Evolutionary conservation across 805 yeast species (phyloP).

Genomic region (Candida yuanshanica): DNA sequence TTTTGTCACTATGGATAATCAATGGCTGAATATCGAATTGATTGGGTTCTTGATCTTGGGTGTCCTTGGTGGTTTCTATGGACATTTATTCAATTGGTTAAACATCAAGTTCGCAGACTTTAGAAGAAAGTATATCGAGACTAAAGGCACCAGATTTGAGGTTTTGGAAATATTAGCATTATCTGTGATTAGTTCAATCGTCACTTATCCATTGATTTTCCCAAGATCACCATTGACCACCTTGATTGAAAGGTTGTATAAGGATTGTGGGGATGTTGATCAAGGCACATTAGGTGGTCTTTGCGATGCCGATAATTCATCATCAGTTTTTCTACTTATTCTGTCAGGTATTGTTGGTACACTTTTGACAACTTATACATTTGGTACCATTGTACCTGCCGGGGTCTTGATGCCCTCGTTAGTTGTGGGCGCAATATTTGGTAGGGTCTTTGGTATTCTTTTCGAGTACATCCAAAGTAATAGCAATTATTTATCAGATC

Average conservation of each 20-base stretch:
- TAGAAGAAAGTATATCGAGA: constrained; percentile 21
- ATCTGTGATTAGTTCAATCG: constrained; percentile 44
- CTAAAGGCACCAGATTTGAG: constrained; percentile 26
- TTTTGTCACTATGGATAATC: constrained; percentile 63
- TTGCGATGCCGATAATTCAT: constrained; percentile 14
- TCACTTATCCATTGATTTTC: constrained; percentile 51
- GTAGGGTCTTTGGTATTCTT: constrained; percentile 49
- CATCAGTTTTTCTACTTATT: constrained; percentile 9
- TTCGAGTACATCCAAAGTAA: constrained; percentile 41
- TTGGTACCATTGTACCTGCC: constrained; percentile 64
- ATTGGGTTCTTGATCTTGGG: constrained; percentile 73
- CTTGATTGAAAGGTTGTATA: constrained; percentile 54
- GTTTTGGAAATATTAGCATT: constrained; percentile 44
- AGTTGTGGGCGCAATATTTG: constrained; percentile 55
- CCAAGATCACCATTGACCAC: constrained; percentile 51
- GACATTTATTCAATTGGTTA: constrained; percentile 44
- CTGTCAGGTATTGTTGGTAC: constrained; percentile 41
- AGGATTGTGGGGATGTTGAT: constrained; percentile 46
- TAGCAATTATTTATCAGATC: constrained; percentile 29
- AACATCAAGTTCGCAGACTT: constrained; percentile 39
- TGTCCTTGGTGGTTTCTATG: constrained; percentile 61
- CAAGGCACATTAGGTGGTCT: constrained; percentile 24
- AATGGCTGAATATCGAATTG: constrained; percentile 69
- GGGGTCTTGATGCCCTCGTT: constrained; percentile 62
- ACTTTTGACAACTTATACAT: constrained; percentile 59